These are phyloP conservation scores for Aphanomyces stellatus DNA, from an alignment of 352 stramenopile species.

Conservation along the genomic window DNA sequence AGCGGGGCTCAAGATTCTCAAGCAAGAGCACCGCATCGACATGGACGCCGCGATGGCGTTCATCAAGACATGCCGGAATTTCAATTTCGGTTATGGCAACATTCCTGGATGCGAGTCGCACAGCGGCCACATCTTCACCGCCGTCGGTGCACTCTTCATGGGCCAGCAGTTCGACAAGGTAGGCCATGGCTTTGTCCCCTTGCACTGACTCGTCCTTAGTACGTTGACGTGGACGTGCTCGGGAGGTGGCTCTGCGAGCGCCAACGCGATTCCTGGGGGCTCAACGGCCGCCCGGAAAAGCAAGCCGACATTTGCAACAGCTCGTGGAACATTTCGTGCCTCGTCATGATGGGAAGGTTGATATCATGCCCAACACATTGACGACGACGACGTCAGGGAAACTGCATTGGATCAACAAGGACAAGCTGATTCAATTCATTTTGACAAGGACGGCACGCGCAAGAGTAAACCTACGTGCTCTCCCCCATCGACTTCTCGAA, in stretches of 20 bases:
- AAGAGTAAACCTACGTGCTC: too few relatives aligned
- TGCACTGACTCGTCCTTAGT: too few relatives aligned
- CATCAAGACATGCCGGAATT: slow-evolving; percentile 95
- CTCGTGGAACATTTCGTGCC: slow-evolving; percentile 98
- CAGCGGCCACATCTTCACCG: slow-evolving; percentile 97
- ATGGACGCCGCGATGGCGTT: slow-evolving; percentile 87
- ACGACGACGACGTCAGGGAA: slow-evolving; percentile 51
- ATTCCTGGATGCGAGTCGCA: slow-evolving; percentile 95
- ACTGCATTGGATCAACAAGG: slow-evolving; percentile 92
- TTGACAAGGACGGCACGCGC: too few relatives aligned
- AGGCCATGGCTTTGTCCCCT: not conserved
- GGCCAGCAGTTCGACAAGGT: slow-evolving; percentile 28
- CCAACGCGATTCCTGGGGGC: slow-evolving; percentile 91
- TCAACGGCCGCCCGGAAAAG: slow-evolving; percentile 98
- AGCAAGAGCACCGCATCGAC: slow-evolving; percentile 78
- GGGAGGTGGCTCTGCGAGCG: slow-evolving; percentile 97
- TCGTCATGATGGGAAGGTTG: slow-evolving; percentile 87
- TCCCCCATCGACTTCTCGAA: slow-evolving; percentile 42
- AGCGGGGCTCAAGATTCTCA: slow-evolving; percentile 92
- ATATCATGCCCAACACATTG: slow-evolving; percentile 7
- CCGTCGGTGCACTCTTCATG: slow-evolving; percentile 92
- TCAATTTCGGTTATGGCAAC: slow-evolving; percentile 90
- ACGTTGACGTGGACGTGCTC: slow-evolving; percentile 84
- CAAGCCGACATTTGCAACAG: slow-evolving; percentile 99
- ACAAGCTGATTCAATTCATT: slow-evolving; percentile 92